Evolutionary conservation across 2,329 filamentous ascomycete genomes (phyloP), one percentile per base, ranked within the genome.

Genomic region (Balansia obtecta): DNA sequence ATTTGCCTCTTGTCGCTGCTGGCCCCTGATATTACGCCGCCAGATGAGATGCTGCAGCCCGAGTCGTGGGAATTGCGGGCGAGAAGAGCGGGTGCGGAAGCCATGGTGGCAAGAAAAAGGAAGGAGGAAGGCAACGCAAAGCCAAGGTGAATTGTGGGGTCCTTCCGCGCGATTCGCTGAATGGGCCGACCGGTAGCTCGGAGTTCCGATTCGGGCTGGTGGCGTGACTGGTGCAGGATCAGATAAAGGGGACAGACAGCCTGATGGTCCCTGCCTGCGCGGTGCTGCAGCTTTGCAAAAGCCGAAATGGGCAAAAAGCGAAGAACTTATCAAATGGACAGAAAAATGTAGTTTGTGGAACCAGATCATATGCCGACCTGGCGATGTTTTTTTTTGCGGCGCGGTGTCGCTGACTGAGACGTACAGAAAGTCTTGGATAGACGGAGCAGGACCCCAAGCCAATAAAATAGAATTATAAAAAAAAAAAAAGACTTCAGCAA

Each of bases 121-220:
- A n/a, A n/a, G n/a, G n/a, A n/a, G n/a, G n/a, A n/a, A n/a, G n/a
- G n/a, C n/a, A n/a, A n/a, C n/a, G n/a, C n/a, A n/a, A n/a, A 33
- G 33, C 51, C 39, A 43, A 51, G 52, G 18, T 18, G 51, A 22
- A 5, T 45, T 34, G 41, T 37, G 40, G 42, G 13, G 3, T 34
- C 27, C 49, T 44, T 43, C 13, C 32, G 50, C 13, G 41, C 48
- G 50, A 51, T 52, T 54, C 50, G 54, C 50, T 44, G 45, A 7
- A 9, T n/a, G 13, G 12, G 46, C 42, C 49, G 42, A n/a, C 46
- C n/a, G 43, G 39, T 43, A 11, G 46, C 56, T 64, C 58, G 58
- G 56, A 63, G 50, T 54, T 63, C 61, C 61, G 61, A 62, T 51
- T 52, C 44, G 42, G 48, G 40, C 27, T 22, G 20, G 27, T 46